phyloP scores from a whole-genome alignment of 805 yeast species.

The Candida bentonensis region DNA sequence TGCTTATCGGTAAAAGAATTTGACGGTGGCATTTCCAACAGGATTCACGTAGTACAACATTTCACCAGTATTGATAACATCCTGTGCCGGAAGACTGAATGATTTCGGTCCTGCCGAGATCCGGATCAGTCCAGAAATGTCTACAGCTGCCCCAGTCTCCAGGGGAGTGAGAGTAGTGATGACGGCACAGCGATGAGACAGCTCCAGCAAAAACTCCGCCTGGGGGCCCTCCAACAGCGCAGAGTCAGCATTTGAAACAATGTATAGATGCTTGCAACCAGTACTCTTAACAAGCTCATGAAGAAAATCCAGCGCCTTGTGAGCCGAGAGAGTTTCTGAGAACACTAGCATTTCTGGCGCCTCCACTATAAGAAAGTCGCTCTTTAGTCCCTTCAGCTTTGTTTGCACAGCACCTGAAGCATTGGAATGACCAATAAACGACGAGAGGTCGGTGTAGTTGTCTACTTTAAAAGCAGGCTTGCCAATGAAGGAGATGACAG shows the following conservation, averaged over 20 bases:
- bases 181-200: slow-evolving; percentile 33
- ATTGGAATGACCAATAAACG: slow-evolving; percentile 7
- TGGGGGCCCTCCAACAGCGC: slow-evolving; percentile 22
- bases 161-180: slow-evolving; percentile 46
- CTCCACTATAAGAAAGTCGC: slow-evolving; percentile 28
- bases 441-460: slow-evolving; percentile 2
- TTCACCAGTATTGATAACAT: slow-evolving; percentile 28
- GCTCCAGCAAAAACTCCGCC: slow-evolving; percentile 22
- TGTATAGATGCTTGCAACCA: slow-evolving; percentile 21
- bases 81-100: slow-evolving; percentile 17
- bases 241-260: slow-evolving; percentile 26
- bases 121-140: slow-evolving; percentile 59
- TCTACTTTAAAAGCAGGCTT: slow-evolving; percentile 6
- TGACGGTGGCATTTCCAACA: slow-evolving; percentile 39
- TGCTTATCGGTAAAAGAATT: slow-evolving; percentile 29
- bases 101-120: slow-evolving; percentile 41
- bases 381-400: slow-evolving; percentile 4
- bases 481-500: slow-evolving; percentile 7
- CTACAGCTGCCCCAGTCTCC: slow-evolving; percentile 69
- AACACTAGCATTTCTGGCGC: slow-evolving; percentile 33
- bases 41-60: slow-evolving; percentile 45
- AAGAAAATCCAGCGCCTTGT: slow-evolving; percentile 24
- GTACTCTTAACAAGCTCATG: slow-evolving; percentile 20
- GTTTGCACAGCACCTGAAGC: slow-evolving; percentile 3
- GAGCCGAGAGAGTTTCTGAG: slow-evolving; percentile 26